phyloP scores from a whole-genome alignment of 2,329 filamentous ascomycete species.

The Colletotrichum cereale region DNA sequence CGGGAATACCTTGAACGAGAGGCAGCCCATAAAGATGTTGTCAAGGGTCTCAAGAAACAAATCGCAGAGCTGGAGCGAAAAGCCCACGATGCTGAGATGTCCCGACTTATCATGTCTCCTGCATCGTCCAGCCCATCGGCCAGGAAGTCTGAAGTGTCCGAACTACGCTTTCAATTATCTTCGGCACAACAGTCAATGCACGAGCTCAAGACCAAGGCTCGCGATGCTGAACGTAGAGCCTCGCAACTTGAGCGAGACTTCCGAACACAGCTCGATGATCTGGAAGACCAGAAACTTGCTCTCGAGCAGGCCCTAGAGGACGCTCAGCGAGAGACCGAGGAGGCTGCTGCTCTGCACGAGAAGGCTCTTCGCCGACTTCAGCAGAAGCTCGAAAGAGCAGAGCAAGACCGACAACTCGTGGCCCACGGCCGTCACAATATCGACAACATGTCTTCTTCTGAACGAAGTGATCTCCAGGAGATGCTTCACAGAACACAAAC shows the following conservation, averaged over 20 bases:
- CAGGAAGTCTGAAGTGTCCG: conserved; percentile 68
- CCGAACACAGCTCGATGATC: conserved; percentile 66
- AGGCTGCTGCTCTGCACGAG: conserved; percentile 58
- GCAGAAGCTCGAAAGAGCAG: conserved; percentile 64
- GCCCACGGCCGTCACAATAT: conserved; percentile 44
- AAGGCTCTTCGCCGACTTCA: conserved; percentile 58
- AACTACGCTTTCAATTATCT: conserved; percentile 71
- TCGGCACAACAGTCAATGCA: conserved; percentile 70
- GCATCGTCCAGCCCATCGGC: conserved; percentile 64
- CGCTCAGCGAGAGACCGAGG: conserved; percentile 64
- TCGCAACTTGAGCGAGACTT: conserved; percentile 60
- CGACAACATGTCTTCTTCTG: conserved; percentile 46
- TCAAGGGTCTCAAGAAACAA: conserved; percentile 74
- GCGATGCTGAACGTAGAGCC: conserved; percentile 64
- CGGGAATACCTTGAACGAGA: conserved; percentile 75
- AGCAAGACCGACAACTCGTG: conserved; percentile 57
- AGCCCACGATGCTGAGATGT: conserved; percentile 73
- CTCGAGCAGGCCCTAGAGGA: conserved; percentile 71
- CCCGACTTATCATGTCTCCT: conserved; percentile 59
- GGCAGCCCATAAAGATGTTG: conserved; percentile 69
- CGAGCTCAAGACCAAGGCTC: conserved; percentile 63
- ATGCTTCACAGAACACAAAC: conserved; percentile 73
- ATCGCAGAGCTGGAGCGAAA: conserved; percentile 76
- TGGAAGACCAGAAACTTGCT: conserved; percentile 70
- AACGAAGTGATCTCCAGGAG: conserved; percentile 69